Conservation (phyloP, 805 yeast species). For the Schwanniomyces pseudopolymorphus region DNA sequence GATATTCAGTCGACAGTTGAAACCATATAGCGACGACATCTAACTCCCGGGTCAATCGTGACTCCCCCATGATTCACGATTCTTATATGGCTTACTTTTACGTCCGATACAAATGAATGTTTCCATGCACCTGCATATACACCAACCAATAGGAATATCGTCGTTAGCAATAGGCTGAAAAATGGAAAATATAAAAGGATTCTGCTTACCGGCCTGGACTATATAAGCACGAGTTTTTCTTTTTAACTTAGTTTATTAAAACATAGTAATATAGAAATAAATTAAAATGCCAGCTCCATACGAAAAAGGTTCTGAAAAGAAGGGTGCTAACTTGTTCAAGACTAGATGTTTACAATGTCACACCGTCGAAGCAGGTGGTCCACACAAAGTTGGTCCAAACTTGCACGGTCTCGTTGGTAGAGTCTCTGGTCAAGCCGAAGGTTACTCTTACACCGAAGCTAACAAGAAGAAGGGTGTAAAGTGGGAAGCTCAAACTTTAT, state of each 20-base stretch:
- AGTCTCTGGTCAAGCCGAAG: slow-evolving; percentile 86
- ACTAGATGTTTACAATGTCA: slow-evolving; percentile 99
- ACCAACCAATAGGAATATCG: slow-evolving; percentile 7
- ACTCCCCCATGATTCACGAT: background rate
- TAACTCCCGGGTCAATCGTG: too few relatives aligned
- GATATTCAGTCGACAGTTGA: too few relatives aligned
- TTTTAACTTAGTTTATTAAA: background rate
- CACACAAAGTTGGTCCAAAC: slow-evolving; percentile 99
- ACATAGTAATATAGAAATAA: slow-evolving; percentile 4
- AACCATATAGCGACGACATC: too few relatives aligned
- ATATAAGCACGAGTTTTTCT: background rate
- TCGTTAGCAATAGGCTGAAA: slow-evolving; percentile 7
- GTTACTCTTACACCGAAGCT: slow-evolving; percentile 97
- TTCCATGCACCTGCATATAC: slow-evolving; percentile 6
- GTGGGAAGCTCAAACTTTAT: slow-evolving; percentile 87
- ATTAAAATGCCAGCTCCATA: slow-evolving; percentile 43
- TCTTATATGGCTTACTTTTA: background rate
- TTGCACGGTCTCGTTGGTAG: slow-evolving; percentile 94
- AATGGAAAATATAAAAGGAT: slow-evolving; percentile 3
- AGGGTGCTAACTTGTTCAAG: slow-evolving; percentile 98
- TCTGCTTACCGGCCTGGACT: slow-evolving; percentile 1
- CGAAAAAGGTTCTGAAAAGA: slow-evolving; percentile 51
- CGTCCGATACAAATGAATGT: background rate
- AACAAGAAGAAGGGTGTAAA: slow-evolving; percentile 91
- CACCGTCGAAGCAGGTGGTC: slow-evolving; percentile 93